Evolutionary conservation across 768 basidiomycete species (phyloP), one percentile per base, ranked within the genome.

Genomic region (Krasilnikovozyma curviuscula): DNA sequence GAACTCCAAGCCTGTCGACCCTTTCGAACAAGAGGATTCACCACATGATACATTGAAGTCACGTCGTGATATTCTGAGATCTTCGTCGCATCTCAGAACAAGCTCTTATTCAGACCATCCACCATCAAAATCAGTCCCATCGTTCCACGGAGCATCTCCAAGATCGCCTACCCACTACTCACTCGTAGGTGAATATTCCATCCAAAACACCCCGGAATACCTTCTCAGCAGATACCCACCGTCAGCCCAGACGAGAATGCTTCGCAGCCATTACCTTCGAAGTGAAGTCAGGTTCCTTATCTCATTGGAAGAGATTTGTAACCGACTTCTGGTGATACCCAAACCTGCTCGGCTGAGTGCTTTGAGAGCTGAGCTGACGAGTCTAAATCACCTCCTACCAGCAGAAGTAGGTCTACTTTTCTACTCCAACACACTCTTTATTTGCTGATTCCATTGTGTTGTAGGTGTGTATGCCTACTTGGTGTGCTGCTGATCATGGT

Each of bases 301-400:
- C 40, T 73, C 77, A 16, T 72, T 98, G 40, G 91, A 97, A 64
- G 81, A 78, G 60, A 89, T 98, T 57, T 85, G 79, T 55, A 91
- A 91, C 59, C 74, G 83, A 42, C 71, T 98, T 31, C 67, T 98
- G 41, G 78, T 93, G 24, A 78, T 98, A 0, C 93, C 93, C 13
- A 81, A 81, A 59, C 86, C 82, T 38, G 93, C 93, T 12, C 77
- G 91, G 32, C 80, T 97, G 34, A 91, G 86, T 63, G 89, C 93
- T n/a, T 68, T 98, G 38, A 71, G 93, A 60, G 93, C 93, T 28
- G 93, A 97, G 62, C 66, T 98, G 57, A 98, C 93, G 5, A 79
- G 80, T 16, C 68, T 98, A 46, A 98, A 98, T 59, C 91, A 98
- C 61, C 83, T 81, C 61, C 73, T 98, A 27, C 93, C 93, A 13